Conservation (phyloP, 2,329 filamentous ascomycete species). For the Mariannaea sp. region DNA sequence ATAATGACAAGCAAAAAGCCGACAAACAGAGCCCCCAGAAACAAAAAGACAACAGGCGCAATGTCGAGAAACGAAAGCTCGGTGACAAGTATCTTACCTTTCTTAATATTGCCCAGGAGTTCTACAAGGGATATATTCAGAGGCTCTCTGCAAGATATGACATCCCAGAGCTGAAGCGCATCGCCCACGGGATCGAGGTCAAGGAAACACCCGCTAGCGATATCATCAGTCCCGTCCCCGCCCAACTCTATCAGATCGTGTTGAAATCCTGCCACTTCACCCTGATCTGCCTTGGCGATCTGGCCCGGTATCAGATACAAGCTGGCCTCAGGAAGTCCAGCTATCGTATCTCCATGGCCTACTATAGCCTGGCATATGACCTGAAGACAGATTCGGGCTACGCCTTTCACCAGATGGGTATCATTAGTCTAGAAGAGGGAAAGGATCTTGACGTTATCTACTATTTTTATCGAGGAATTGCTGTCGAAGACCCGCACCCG, state of each 20-base stretch:
- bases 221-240: slow-evolving; percentile 50
- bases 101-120: slow-evolving; percentile 84
- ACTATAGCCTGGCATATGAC: slow-evolving; percentile 81
- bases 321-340: slow-evolving; percentile 73
- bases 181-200: slow-evolving; percentile 48
- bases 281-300: slow-evolving; percentile 84
- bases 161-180: slow-evolving; percentile 55
- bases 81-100: slow-evolving; percentile 83
- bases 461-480: slow-evolving; percentile 83
- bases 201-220: slow-evolving; percentile 39
- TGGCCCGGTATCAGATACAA: slow-evolving; percentile 83
- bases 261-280: slow-evolving; percentile 79
- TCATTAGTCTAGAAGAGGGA: slow-evolving; percentile 77
- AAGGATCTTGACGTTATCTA: slow-evolving; percentile 87
- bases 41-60: slow-evolving; percentile 34
- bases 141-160: slow-evolving; percentile 68
- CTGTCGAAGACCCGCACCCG: slow-evolving; percentile 74
- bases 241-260: slow-evolving; percentile 62
- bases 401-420: slow-evolving; percentile 88
- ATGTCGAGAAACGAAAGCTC: slow-evolving; percentile 72
- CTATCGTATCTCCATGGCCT: slow-evolving; percentile 80
- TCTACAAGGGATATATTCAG: slow-evolving; percentile 86
- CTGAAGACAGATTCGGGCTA: slow-evolving; percentile 79
- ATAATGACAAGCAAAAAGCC: slow-evolving; percentile 31
- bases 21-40: slow-evolving; percentile 33